Conservation (phyloP, 1,139 yeast genomes). For the Geotrichum restrictum region DNA sequence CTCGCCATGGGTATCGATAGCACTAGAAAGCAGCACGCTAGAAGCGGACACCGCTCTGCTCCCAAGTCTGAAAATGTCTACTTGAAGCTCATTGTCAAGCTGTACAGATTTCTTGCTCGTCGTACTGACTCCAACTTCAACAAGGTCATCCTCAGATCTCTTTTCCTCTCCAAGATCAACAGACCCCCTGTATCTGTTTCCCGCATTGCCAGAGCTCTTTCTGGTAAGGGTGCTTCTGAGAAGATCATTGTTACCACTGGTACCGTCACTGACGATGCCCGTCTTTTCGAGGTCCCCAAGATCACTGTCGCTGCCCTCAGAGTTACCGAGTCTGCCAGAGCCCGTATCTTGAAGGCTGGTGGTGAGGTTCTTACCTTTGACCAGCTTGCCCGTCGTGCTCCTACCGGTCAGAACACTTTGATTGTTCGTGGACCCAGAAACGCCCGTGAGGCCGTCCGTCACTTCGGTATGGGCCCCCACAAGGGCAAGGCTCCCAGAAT, state of each 20-base stretch:
- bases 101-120: conserved; percentile 99
- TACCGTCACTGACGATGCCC: conserved; percentile 97
- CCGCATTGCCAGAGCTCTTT: conserved; percentile 80
- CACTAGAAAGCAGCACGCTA: conserved; percentile 92
- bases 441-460: conserved; percentile 99
- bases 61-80: conserved; percentile 99
- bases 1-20: conserved; percentile 92
- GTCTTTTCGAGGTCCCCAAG: conserved; percentile 92
- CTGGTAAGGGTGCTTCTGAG: conserved; percentile 77
- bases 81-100: conserved; percentile 95
- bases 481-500: conserved; percentile 99
- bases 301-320: conserved; percentile 97
- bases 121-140: conserved; percentile 97
- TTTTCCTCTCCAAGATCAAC: conserved; percentile 97
- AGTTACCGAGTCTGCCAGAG: conserved; percentile 99
- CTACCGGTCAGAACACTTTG: conserved; percentile 98
- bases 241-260: conserved; percentile 98
- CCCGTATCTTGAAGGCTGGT: conserved; percentile 95
- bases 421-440: conserved; percentile 98
- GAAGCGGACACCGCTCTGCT: conserved; percentile 95
- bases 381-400: conserved; percentile 98
- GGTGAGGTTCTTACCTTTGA: conserved; percentile 99
- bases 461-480: conserved; percentile 99
- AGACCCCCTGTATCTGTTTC: conserved; percentile 98
- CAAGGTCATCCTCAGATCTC: conserved; percentile 90